A percentile compares a stretch with the other conserved stretches of the same genome.
phyloP scores from a whole-genome alignment of 768 basidiomycete species.

The Chalciporus chontae region DNA sequence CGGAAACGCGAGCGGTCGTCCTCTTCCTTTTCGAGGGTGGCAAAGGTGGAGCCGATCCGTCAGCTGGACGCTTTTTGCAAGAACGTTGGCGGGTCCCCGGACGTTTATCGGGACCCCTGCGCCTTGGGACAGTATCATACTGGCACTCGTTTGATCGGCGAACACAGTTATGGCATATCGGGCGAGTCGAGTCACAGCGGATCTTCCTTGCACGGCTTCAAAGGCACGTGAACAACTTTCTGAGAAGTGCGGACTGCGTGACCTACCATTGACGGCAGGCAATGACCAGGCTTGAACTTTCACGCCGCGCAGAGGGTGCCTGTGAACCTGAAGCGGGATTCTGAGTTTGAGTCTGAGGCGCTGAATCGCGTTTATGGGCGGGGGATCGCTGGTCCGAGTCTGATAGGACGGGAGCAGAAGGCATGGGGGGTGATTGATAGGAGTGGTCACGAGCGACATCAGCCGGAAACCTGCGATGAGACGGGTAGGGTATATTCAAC shows the following conservation, averaged over 20 bases:
- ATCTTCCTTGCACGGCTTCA: slow-evolving; percentile 80
- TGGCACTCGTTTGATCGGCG: slow-evolving; percentile 74
- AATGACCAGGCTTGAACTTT: slow-evolving; percentile 69
- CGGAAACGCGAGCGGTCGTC: slow-evolving; percentile 30
- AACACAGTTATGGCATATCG: slow-evolving; percentile 77
- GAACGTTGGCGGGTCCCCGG: slow-evolving; percentile 81
- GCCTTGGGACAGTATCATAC: slow-evolving; percentile 78
- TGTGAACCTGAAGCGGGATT: slow-evolving; percentile 31
- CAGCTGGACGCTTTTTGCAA: slow-evolving; percentile 74
- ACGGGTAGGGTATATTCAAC: slow-evolving; percentile 18
- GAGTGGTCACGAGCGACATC: slow-evolving; percentile 39
- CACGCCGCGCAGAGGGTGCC: slow-evolving; percentile 41
- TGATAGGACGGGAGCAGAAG: slow-evolving; percentile 19
- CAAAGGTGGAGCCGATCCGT: slow-evolving; percentile 47
- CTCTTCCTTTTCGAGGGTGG: slow-evolving; percentile 56
- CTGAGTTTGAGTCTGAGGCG: slow-evolving; percentile 33
- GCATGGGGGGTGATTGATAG: slow-evolving; percentile 32
- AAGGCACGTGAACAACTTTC: slow-evolving; percentile 29
- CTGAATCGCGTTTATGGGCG: slow-evolving; percentile 44
- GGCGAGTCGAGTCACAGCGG: slow-evolving; percentile 80
- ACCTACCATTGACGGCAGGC: slow-evolving; percentile 81
- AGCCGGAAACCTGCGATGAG: slow-evolving; percentile 33
- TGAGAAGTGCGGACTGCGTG: slow-evolving; percentile 26
- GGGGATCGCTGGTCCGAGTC: slow-evolving; percentile 28
- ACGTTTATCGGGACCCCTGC: slow-evolving; percentile 82